A percentile compares a stretch with the other conserved stretches of the same genome.
phyloP scores from a whole-genome alignment of 164 flowering plant genomes.

The Aristolochia contorta region DNA sequence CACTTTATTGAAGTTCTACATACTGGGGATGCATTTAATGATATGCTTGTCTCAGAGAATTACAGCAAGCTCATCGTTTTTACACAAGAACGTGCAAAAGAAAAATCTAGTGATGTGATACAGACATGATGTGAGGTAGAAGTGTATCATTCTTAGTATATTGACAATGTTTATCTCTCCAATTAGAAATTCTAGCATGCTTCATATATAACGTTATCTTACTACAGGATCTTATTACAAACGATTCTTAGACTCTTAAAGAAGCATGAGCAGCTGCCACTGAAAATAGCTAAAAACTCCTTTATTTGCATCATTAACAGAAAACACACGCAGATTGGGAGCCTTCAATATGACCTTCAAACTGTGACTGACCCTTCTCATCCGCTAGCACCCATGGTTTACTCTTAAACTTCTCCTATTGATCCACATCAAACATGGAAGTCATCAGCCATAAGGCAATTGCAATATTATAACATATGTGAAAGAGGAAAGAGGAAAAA shows the following conservation, averaged over 20 bases:
- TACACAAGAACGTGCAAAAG: background rate
- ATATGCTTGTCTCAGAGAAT: background rate
- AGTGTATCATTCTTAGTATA: too few species aligned
- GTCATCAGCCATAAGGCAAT: background rate
- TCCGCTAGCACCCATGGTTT: slow-evolving; percentile 96
- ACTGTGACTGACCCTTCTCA: slow-evolving; percentile 88
- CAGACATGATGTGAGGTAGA: too few species aligned
- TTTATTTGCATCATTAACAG: slow-evolving; percentile 74
- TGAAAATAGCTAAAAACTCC: slow-evolving; percentile 70
- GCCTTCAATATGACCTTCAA: slow-evolving; percentile 89
- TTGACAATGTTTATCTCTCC: too few species aligned
- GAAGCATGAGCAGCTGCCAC: too few species aligned
- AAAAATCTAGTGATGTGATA: background rate
- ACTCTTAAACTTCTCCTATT: slow-evolving; percentile 86
- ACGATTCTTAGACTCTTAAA: too few species aligned
- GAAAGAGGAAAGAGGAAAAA: background rate
- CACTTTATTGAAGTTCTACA: slow-evolving; percentile 94
- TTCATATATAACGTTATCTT: too few species aligned
- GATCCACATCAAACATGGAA: slow-evolving; percentile 10
- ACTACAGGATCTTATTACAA: too few species aligned
- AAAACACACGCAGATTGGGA: slow-evolving; percentile 84
- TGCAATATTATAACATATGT: background rate
- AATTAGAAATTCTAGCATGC: too few species aligned
- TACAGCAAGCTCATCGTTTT: too few species aligned
- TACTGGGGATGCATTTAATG: slow-evolving; percentile 13